Base-by-base conservation (phyloP, 441 rosid genomes). In the Eruca vesicaria region DNA sequence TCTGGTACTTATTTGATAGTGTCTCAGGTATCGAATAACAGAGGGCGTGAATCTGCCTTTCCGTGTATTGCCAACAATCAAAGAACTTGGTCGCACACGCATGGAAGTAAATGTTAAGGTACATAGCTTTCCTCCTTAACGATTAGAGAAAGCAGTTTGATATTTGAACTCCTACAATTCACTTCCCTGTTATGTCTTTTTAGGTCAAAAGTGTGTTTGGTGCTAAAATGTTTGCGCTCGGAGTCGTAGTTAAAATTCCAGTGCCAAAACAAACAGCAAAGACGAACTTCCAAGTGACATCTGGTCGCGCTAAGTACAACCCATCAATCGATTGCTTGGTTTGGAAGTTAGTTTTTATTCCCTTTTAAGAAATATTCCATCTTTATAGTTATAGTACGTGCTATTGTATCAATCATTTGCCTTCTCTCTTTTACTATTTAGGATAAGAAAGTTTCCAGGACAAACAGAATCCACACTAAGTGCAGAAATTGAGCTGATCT, bases 261-360 rank as follows among this genome's bases (percentile, higher is more conserved):
- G 99, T 96, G 43, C 98, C 98, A 19, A 96, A 96, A 80, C 98
- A 94, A 84, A 96, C 99, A n/a, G 98, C 99, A 2, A 96, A 96
- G 75, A 88, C 98, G 64, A 96, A 86, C 83, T 96, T 94, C 88
- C 99, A 90, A 84, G 98, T 90, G 77, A 90, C 98, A 55, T 88
- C 95, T 3, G 98, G 99, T 76, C 89, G 92, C 61, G 99, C 98
- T 7, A 94, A 96, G 84, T 96, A 96, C 78, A 96, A 96, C 83
- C 98, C 99, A 62, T 81, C 96, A 43, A 87, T 89, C 74, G 98
- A 94, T 81, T 96, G 98, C 87, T 83, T 95, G 87, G 95, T 95
- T 73, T 95, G 99, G 99, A 95, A 95, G 97, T 91, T 0, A 58
- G 62, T 57, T 7, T 23, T 26, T 14, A 8, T 43, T 16, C 9